phyloP scores from a whole-genome alignment of 1,284 basidiomycete species.

The Clitocybe nebularis region DNA sequence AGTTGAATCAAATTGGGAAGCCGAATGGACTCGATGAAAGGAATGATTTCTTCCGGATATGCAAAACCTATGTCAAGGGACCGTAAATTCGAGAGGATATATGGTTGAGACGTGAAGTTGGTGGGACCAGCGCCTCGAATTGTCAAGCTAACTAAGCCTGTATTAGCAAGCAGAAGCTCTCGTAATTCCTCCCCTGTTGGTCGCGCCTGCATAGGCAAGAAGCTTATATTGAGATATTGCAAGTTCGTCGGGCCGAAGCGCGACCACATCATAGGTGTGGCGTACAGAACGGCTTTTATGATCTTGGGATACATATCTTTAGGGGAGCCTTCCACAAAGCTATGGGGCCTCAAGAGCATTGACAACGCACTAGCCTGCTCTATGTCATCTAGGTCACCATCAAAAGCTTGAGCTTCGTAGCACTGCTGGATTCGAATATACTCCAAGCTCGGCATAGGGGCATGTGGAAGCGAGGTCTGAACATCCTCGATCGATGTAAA shows the following conservation, averaged over 20 bases:
- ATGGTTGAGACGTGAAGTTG: background rate
- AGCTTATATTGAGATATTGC: constrained; percentile 1
- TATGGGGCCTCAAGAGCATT: background rate
- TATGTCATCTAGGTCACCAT: background rate
- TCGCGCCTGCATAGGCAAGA: constrained; percentile 2
- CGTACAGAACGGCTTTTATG: background rate
- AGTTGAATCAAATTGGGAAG: constrained; percentile 1
- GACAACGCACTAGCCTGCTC: background rate
- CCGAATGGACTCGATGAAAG: constrained; percentile 1
- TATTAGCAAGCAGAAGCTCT: constrained; percentile 1
- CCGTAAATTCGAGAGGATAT: constrained; percentile 1
- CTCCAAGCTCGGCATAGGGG: constrained; percentile 2
- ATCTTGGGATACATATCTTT: background rate
- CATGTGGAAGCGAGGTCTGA: background rate
- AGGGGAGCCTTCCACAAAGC: background rate
- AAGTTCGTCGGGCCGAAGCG: background rate
- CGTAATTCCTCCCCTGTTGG: constrained; percentile 2
- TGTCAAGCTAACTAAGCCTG: background rate
- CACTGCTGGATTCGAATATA: background rate
- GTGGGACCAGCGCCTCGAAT: background rate
- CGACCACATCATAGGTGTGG: background rate
- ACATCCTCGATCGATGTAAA: constrained; percentile 3
- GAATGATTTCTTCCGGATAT: background rate
- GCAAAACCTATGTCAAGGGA: constrained; percentile 1
- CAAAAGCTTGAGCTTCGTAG: background rate